Evolutionary conservation across 129 eudicot species (phyloP), one percentile per base, ranked within the genome.

Genomic region (Flaveria bidentis): DNA sequence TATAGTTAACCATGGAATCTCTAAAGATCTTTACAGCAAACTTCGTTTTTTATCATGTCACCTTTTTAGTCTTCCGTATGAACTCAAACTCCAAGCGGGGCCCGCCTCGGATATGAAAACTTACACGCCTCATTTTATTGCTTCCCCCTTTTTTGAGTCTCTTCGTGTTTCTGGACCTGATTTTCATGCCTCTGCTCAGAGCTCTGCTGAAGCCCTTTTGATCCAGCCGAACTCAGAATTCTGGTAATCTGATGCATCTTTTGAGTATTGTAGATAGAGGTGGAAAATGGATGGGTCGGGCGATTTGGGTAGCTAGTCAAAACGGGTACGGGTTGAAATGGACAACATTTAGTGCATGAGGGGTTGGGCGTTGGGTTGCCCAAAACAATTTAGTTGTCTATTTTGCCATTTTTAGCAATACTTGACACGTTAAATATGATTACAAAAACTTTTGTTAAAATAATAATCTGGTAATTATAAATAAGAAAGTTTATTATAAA

Each of bases 41-140:
- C 83, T 93, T 46, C 74, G 65, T 17, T 76, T 77, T 18, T 76
- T 82, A 25, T 88, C 98, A 0, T 73, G 75, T 61, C 80, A 85
- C 64, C 82, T 93, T 55, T 93, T 93, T 76, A 67, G 69, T 64
- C 89, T 88, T 23, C 98, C 96, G 13, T 26, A 85, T 44, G 96
- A 93, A 73, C 62, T 60, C 7, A 93, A 90, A 69, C 88, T 87
- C 61, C 90, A 89, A 68, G 85, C 86, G 0, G 97, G 97, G 10
- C 98, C 98, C 39, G 78, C 69, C 28, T 90, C 98, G 8, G 30
- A 76, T 28, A 49, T 81, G 28, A 93, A 87, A 63, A 88, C 86
- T 41, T 93, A 93, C 84, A 93, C 98, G 0, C 98, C 97, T 76
- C 92, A 74, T 72, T 90, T 90, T 79, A 93, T 93, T 20, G 98